Evolutionary conservation across 345 rosid genomes (phyloP).

Genomic region (Eucalyptus victrix): DNA sequence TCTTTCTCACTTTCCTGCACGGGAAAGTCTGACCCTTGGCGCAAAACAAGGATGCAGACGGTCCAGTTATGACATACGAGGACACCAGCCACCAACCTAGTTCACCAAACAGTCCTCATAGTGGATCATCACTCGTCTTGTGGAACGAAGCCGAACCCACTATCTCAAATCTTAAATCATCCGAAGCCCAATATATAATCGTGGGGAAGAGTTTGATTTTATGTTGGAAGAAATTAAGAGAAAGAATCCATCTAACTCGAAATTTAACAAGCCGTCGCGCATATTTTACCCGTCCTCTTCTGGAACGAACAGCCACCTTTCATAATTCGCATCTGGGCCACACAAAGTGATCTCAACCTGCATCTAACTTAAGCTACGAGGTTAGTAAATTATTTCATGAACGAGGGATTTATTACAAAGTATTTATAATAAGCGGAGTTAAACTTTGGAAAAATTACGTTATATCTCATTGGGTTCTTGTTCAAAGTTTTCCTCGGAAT

Average conservation of each 20-base stretch:
- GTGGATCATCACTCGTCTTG: background rate
- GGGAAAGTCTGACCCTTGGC: background rate
- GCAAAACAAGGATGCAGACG: background rate
- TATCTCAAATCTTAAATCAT: background rate
- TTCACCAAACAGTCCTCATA: background rate
- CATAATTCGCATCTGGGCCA: background rate
- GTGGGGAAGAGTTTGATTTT: background rate
- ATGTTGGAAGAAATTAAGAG: background rate
- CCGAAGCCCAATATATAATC: background rate
- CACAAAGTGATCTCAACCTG: accelerated
- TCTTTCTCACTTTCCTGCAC: background rate
- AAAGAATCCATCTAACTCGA: background rate
- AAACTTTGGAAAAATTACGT: background rate
- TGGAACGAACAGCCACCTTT: background rate
- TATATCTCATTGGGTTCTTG: background rate
- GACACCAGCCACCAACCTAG: background rate
- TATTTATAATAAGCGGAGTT: background rate
- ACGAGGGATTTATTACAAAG: background rate
- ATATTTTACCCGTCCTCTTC: background rate
- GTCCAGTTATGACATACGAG: background rate
- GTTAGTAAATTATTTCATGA: background rate
- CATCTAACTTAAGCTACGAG: background rate
- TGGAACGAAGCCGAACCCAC: background rate
- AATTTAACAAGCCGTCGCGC: background rate
- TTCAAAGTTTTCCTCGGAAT: background rate